A percentile compares a stretch with the other conserved stretches of the same genome.
Conservation (phyloP, 164 flowering plant species). For the Hamamelis virginiana region DNA sequence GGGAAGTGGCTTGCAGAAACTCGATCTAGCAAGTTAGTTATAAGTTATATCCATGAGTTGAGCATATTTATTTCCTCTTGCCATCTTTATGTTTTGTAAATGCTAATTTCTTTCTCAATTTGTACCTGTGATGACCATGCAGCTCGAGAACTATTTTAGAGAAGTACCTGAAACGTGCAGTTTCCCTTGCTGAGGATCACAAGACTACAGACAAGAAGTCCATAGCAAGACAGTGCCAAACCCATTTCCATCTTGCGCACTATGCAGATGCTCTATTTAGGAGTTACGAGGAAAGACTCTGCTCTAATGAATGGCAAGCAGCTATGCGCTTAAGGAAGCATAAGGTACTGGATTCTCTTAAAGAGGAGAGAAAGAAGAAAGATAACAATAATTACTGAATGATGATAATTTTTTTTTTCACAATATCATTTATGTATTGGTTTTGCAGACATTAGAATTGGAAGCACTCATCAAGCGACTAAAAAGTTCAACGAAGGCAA, state of each 20-base stretch:
- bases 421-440: not conserved
- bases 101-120: not conserved
- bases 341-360: constrained; percentile 52
- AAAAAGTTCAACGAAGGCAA: constrained; percentile 78
- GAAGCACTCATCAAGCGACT: constrained; percentile 75
- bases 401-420: not conserved
- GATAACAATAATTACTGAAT: not conserved
- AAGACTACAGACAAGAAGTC: constrained; percentile 37
- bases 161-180: constrained; percentile 86
- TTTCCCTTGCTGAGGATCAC: constrained; percentile 54
- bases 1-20: constrained; percentile 99
- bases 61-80: not conserved
- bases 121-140: constrained; percentile 32
- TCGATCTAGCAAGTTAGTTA: constrained; percentile 86
- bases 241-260: constrained; percentile 94
- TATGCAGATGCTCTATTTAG: constrained; percentile 91
- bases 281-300: constrained; percentile 86
- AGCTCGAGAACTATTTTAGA: constrained; percentile 94
- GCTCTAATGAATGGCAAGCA: constrained; percentile 94
- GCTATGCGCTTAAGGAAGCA: constrained; percentile 86
- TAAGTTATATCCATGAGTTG: not conserved
- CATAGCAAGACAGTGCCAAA: constrained; percentile 61
- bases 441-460: constrained; percentile 69
- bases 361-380: not conserved
- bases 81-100: too few relatives aligned